Evolutionary conservation across 257 asterid genomes (phyloP), one percentile per base, ranked within the genome.

Genomic region (Solanum chilense): DNA sequence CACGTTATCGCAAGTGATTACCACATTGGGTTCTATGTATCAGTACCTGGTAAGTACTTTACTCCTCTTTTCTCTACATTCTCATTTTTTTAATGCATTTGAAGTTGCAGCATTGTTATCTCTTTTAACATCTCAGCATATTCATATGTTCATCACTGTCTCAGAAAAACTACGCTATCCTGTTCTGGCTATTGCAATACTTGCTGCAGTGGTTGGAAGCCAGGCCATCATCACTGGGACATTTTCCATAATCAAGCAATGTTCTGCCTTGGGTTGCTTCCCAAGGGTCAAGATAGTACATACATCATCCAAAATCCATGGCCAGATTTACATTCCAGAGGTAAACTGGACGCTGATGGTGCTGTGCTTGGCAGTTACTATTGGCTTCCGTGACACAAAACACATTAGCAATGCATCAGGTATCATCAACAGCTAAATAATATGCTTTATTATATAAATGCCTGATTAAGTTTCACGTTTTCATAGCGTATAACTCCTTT

Each of bases 371-470:
- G 99, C 99, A 16, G 98, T 96, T 47, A 96, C 99, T 4, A 49
- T 95, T 45, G 99, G 99, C 42, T 96, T 96, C 89, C 89, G 98
- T 89, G 98, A 96, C 92, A 95, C 98, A 1, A 96, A 95, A 85
- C 99, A 95, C 94, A 96, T 96, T 35, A 96, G 99, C 91, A 96
- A 96, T 88, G 99, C 99, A 86, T 91, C 98, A 90, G 99, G 99
- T 96, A 92, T 42, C 35, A 35, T 87, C 80, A 33, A 23, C 13
- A 80, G 31, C 77, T 18, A 44, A 20, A 13, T 80, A 64, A 62
- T 77, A 60, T 83, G 70, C 70, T 16, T 77, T 77, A 20, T 37
- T 42, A 35, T 70, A 62, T 84, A 66, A 84, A 45, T 2, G 49
- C 33, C 62, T 44, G 58, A 31, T 11, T 62, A 41, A 29, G 45